phyloP scores from a whole-genome alignment of 352 stramenopile genomes.

The Peronospora farinosa region DNA sequence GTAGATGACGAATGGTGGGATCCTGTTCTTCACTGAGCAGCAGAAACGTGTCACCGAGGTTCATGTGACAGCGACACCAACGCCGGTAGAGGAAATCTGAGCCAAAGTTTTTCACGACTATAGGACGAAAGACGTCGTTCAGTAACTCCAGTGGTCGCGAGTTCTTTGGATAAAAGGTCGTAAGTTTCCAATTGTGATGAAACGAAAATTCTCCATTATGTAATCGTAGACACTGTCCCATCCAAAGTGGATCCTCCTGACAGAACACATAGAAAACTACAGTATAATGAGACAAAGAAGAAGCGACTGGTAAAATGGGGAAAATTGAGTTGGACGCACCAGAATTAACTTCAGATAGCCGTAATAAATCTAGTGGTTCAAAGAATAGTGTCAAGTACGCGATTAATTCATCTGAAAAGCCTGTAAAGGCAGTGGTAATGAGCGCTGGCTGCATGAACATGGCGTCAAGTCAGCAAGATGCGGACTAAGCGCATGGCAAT shows the following conservation, averaged over 20 bases:
- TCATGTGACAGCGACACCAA: constrained; percentile 80
- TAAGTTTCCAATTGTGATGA: constrained; percentile 63
- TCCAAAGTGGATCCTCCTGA: constrained; percentile 78
- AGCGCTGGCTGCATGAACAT: constrained; percentile 61
- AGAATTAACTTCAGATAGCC: constrained; percentile 59
- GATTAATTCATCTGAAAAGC: constrained; percentile 71
- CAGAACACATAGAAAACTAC: constrained; percentile 79
- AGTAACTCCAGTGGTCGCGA: constrained; percentile 28
- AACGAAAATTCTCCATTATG: constrained; percentile 67
- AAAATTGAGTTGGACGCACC: constrained; percentile 25
- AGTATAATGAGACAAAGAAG: background rate
- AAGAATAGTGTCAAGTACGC: constrained; percentile 76
- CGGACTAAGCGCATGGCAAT: background rate
- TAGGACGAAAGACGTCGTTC: constrained; percentile 17
- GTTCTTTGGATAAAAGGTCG: constrained; percentile 66
- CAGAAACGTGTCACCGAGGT: constrained; percentile 45
- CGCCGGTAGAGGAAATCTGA: constrained; percentile 84
- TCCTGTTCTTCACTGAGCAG: constrained; percentile 39
- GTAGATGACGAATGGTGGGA: constrained; percentile 39
- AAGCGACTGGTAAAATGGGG: background rate
- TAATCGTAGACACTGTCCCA: constrained; percentile 65
- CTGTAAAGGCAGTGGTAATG: constrained; percentile 43
- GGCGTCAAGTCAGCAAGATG: background rate
- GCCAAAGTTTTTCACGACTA: constrained; percentile 35
- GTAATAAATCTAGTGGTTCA: constrained; percentile 51